These are phyloP conservation scores for Sporobolomyces pararoseus DNA, from an alignment of 768 basidiomycete genomes.

Conservation along the genomic window DNA sequence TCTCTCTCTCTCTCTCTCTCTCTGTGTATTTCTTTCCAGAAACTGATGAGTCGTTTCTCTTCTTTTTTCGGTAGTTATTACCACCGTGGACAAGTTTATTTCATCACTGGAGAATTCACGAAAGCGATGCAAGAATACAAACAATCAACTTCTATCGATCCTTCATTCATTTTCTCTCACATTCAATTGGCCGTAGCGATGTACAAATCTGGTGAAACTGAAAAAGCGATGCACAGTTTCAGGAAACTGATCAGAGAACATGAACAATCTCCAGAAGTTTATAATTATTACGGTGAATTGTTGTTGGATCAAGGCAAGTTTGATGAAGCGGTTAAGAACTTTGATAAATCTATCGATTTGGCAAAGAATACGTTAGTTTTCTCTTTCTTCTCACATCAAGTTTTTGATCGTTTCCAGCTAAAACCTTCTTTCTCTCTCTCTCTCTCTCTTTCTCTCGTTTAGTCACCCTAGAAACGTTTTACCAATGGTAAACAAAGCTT, in stretches of 20 bases:
- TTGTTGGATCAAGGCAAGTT: constrained; percentile 85
- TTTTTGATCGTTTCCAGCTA: too few species aligned
- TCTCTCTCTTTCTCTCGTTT: neutral
- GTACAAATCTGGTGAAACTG: constrained; percentile 78
- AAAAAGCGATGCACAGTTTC: constrained; percentile 85
- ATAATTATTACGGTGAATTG: constrained; percentile 73
- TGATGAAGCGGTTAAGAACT: constrained; percentile 77
- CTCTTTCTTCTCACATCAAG: constrained; percentile 34
- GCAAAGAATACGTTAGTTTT: constrained; percentile 66
- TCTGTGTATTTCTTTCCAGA: neutral
- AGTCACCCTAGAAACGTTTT: constrained; percentile 64
- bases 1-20: neutral
- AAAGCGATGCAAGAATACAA: constrained; percentile 86
- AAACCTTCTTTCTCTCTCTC: neutral
- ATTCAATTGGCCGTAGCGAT: constrained; percentile 96
- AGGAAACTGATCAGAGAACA: constrained; percentile 75
- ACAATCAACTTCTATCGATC: constrained; percentile 80
- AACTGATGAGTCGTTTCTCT: neutral
- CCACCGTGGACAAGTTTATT: constrained; percentile 95
- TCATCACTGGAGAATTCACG: constrained; percentile 85
- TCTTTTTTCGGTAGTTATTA: constrained; percentile 64
- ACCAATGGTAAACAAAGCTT: constrained; percentile 94
- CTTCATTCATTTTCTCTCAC: constrained; percentile 88
- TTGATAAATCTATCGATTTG: constrained; percentile 83
- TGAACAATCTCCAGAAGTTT: constrained; percentile 51